Base-by-base conservation (phyloP, 352 stramenopile genomes). In the Phytophthora citrophthora region DNA sequence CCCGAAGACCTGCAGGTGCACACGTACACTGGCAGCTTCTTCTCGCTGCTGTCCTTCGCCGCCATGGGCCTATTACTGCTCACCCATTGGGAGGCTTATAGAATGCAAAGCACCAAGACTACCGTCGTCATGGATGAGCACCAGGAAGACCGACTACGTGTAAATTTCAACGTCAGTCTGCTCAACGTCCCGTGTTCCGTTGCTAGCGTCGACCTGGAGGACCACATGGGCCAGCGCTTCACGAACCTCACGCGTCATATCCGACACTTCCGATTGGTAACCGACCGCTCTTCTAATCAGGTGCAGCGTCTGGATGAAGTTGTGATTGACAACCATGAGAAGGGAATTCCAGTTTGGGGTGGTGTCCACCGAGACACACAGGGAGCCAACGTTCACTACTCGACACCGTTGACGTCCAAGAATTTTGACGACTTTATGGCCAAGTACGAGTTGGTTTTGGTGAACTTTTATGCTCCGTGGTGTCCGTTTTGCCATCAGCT, bases 391-490 rank as follows among this genome's bases (percentile, higher is more conserved):
- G 74, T 93, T 31, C 81, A 90, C 67, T 90, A 92, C 77, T 91
- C 83, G 36, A 86, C 74, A 40, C 84, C 85, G 58, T 56, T 95
- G 20, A 93, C 77, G 8, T 69, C 57, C 36, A 67, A 69, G 45
- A 93, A 70, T 13, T 95, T 93, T 56, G 79, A 91, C 60, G 79
- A 90, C 39, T 92, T 91, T 50, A 84, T 95, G 73, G 60, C 60
- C 76, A 93, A 91, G 68, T 92, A 95, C 64, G 85, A 95, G 58
- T 73, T 95, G 29, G 85, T 93, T 54, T 70, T 95, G 27, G 82
- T 95, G 46, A 93, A 95, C 59, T 95, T 88, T 53, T 94, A 93
- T 57, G 87, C 87, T 18, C 87, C 85, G 0, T 95, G 87, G 87
- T 95, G 87, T 63, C 79, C 72, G 18, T 95, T 80, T 66, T 89